phyloP scores from a whole-genome alignment of 2,329 filamentous ascomycete species.

The Arachnopeziza araneosa region DNA sequence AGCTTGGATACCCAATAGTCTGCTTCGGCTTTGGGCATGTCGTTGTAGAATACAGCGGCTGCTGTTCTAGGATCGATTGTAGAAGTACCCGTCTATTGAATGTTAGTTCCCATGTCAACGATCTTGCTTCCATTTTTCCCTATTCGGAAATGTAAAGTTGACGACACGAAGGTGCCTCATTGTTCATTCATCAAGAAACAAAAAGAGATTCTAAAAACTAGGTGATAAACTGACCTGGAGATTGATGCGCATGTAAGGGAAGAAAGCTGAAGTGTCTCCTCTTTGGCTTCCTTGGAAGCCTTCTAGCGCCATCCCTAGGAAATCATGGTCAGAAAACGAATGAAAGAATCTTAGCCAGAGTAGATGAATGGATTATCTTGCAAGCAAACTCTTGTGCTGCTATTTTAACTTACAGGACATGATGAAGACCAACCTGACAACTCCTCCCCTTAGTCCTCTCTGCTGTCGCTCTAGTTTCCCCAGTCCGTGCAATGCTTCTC shows the following conservation, averaged over 20 bases:
- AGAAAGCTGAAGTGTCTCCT: constrained; percentile 24
- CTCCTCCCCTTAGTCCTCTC: constrained; percentile 18
- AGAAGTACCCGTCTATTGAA: constrained; percentile 27
- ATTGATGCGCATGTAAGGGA: constrained; percentile 33
- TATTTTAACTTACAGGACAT: constrained; percentile 29
- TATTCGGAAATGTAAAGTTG: neutral
- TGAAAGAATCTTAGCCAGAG: neutral
- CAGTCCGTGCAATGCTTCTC: constrained; percentile 22
- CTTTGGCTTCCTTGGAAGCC: constrained; percentile 12
- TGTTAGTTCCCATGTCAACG: constrained; percentile 3
- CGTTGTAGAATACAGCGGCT: constrained; percentile 38
- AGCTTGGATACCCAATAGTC: constrained; percentile 37
- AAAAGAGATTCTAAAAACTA: neutral
- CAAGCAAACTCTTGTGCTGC: neutral
- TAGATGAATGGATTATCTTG: neutral
- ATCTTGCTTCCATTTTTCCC: neutral
- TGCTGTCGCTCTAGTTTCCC: constrained; percentile 21
- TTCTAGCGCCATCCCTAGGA: constrained; percentile 18
- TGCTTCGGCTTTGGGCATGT: constrained; percentile 35
- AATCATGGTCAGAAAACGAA: neutral
- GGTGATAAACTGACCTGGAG: constrained; percentile 25
- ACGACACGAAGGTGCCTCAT: neutral
- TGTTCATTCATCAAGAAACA: neutral
- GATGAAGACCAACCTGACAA: constrained; percentile 35
- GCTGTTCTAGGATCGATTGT: constrained; percentile 31